Evolutionary conservation across 495 filamentous ascomycete species (phyloP).

Genomic region (Aspergillus saccharolyticus): DNA sequence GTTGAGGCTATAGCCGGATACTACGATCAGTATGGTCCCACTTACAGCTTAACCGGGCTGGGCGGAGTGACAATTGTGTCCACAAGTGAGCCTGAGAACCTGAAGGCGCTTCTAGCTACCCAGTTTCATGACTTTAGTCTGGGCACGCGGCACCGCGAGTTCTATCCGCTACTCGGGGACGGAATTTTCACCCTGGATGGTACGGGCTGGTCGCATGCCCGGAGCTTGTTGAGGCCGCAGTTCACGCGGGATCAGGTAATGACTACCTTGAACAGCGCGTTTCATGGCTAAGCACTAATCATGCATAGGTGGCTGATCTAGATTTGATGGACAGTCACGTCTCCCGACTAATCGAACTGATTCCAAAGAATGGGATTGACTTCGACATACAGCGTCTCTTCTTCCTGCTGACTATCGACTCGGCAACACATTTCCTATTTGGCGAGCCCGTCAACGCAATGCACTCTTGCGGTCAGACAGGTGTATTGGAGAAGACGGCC

Average conservation of each 20-base stretch:
- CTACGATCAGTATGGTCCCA: conserved; percentile 31
- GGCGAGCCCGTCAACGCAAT: conserved; percentile 50
- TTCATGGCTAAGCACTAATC: not conserved
- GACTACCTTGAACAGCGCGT: conserved; percentile 3
- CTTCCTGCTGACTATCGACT: conserved; percentile 59
- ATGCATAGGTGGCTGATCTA: conserved; percentile 35
- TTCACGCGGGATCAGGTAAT: conserved; percentile 47
- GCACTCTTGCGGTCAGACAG: conserved; percentile 15
- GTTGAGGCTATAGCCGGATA: conserved; percentile 31
- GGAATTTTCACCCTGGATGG: conserved; percentile 73
- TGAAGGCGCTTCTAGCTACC: conserved; percentile 78
- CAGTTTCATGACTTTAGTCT: conserved; percentile 68
- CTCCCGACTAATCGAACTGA: conserved; percentile 43
- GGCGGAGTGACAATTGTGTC: conserved; percentile 44
- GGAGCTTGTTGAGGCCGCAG: conserved; percentile 49
- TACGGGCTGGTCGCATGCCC: conserved; percentile 55
- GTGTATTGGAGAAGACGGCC: conserved; percentile 28
- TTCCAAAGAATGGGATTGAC: conserved; percentile 41
- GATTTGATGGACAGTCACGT: conserved; percentile 54
- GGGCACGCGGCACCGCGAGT: conserved; percentile 39
- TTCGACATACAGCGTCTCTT: conserved; percentile 61
- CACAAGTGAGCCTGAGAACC: conserved; percentile 69
- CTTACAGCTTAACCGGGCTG: conserved; percentile 29
- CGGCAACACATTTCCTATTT: conserved; percentile 64
- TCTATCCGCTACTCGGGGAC: conserved; percentile 49